Base-by-base conservation (phyloP, 2,329 filamentous ascomycete species). In the Pseudopithomyces maydicus region DNA sequence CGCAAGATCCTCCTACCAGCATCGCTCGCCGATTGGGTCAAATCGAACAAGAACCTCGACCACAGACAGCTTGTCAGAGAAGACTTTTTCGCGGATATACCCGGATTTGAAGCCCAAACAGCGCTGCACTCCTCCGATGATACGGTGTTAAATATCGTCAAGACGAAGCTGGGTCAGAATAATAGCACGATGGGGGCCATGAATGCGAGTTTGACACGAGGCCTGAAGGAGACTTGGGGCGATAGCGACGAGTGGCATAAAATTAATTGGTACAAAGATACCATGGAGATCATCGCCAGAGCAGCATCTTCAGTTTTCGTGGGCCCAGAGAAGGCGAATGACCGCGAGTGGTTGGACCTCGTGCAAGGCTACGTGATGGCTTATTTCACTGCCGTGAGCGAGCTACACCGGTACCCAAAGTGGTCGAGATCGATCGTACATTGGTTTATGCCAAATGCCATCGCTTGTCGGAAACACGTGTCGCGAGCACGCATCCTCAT, bases 341-440 rank as follows among this genome's bases (percentile, higher is more conserved):
- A 55, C 29, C 45, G 49, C 29, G 38, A 52, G 2, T 65, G 46
- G 22, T 33, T 65, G 11, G 50, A 59, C 3, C 26, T 48, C 15
- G 44, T 48, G 15, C 54, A 57, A 19, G 49, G 39, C 17, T 64
- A 58, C 43, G 59, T 57, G 35, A 54, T 54, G 12, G 52, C 52
- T 29, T 48, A 48, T 19, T 48, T 48, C 23, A 33, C 22, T 6
- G 45, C 22, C 10, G 54, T 60, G 14, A 51, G 64, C 48, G 46
- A 46, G 6, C 47, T 55, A 6, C 52, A 58, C 23, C 19, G 29
- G 12, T 57, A 53, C 1, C 43, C 60, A 12, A 47, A 56, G 15
- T 26, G 35, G 8, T 47, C 55, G 39, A 53, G 39, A 4, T 7
- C 48, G 3, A 54, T 47, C 14, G 48, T 59, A n/a, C 41, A 57